Evolutionary conservation across 176 grass and related monocot species (phyloP), one percentile per base, ranked within the genome.

Genomic region (Rhipidocladum racemiflorum): DNA sequence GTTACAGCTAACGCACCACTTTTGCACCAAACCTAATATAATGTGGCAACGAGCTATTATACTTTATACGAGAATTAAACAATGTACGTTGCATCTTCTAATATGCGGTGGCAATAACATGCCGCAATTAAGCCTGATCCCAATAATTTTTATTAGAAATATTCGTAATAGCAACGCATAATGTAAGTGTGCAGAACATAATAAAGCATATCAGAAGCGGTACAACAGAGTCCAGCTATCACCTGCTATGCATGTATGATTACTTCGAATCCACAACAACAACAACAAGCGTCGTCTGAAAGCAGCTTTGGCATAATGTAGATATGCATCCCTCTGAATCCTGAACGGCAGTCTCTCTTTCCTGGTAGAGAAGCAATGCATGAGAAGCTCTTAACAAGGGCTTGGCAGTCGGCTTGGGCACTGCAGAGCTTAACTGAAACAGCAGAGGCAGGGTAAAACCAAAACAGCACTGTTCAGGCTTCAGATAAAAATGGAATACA

Each of bases 31-130:
- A 86, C 65, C 48, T 72, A 74, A 64, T 79, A 35, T 43, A 24
- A 39, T 84, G 75, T 78, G 50, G 67, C 65, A 38, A 85, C 75
- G 87, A 85, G 87, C 83, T 77, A 83, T 71, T 89, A 89, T 76
- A 86, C 84, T 90, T 86, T 86, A 90, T 82, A 86, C 73, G 30
- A 73, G 61, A 86, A 78, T 90, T 86, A 86, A 85, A 86, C 78
- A 82, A 61, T 18, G 59, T 82, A 59, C 66, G 48, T 61, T 82
- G 60, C 73, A 71, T 78, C 78, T 77, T 80, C 67, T 66, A 43
- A 82, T 64, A 36, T 86, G 79, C 54, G 79, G 61, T 83, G 88
- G 84, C 74, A 87, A 34, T 53, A 79, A 79, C 79, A 55, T 79
- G 84, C 74, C 25, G 74, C 84, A 79, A 45, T 74, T 90, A 79